Evolutionary conservation across 495 filamentous ascomycete genomes (phyloP).

Genomic region (Neurospora sp.): DNA sequence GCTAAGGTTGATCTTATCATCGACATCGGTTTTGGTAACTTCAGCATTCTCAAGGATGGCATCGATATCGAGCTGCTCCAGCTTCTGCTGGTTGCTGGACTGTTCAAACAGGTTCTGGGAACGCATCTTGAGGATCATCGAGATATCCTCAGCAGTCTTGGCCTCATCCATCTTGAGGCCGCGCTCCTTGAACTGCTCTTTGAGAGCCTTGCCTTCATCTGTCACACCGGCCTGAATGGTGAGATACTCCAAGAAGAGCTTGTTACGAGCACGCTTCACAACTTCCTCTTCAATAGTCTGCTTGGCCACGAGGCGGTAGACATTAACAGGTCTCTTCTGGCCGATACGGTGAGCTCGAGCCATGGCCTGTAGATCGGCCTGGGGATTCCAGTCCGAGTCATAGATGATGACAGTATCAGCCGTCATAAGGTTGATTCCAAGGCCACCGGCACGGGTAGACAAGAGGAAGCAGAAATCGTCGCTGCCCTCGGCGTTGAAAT

Average conservation of each 20-base stretch:
- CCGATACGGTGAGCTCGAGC: conserved; percentile 95
- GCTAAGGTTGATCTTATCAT: conserved; percentile 47
- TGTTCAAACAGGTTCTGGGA: conserved; percentile 98
- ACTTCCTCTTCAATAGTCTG: conserved; percentile 98
- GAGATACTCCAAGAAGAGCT: conserved; percentile 95
- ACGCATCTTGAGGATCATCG: conserved; percentile 82
- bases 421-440: conserved; percentile 98
- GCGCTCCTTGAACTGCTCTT: conserved; percentile 43
- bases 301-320: conserved; percentile 91
- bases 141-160: conserved; percentile 80
- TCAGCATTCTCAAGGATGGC: conserved; percentile 93
- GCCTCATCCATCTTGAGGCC: conserved; percentile 58
- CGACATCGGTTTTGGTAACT: conserved; percentile 85
- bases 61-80: conserved; percentile 98
- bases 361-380: conserved; percentile 98
- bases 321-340: conserved; percentile 87
- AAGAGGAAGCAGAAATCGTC: conserved; percentile 93
- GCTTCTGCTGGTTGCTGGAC: conserved; percentile 84
- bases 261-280: conserved; percentile 89
- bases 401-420: conserved; percentile 97
- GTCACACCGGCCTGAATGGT: conserved; percentile 96
- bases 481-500: conserved; percentile 92
- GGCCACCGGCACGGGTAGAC: conserved; percentile 88
- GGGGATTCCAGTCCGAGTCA: conserved; percentile 98
- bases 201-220: conserved; percentile 74